Base-by-base conservation (phyloP, 2,329 filamentous ascomycete genomes). In the Trichoderma koningii region DNA sequence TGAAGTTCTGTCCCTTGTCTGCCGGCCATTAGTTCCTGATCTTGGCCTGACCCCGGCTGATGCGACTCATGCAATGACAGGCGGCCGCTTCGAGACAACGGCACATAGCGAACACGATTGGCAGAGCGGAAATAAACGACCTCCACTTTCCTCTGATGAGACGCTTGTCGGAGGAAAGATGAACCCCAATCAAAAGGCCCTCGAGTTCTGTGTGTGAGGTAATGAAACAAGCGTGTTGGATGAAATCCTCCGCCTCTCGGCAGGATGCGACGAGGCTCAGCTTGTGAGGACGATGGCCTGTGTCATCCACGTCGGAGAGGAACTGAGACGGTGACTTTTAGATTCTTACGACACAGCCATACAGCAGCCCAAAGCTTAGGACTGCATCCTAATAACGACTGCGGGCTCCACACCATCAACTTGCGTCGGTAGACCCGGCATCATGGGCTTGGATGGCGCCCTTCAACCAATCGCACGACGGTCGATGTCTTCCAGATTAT, bases 61-160 rank as follows among this genome's bases (percentile, higher is more conserved):
- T 47, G 50, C 59, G 59, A 63, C 42, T 63, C 50, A 63, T 63
- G 50, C 59, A 38, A 38, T n/a, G 59, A 45, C 41, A 62, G 50
- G 47, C 57, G 50, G 23, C 15, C 47, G 26, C 45, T 38, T 30
- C 15, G 26, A 38, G 59, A 63, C 53, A 53, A 63, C 17, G 41
- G 50, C 48, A 63, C 26, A 26, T 55, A 23, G 41, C 30, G 17
- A 34, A 63, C 59, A 63, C 59, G 50, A 63, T 63, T 63, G 48
- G 59, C 48, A 53, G 59, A 52, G 19, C 48, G 41, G 59, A 63
- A 63, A 63, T 63, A 45, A 63, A 55, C 7, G 41, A 30, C 50
- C 48, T 44, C 59, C 59, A 63, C 59, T 42, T 45, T 45, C 19
- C 50, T 38, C 53, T 55, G 34, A 45, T 63, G 59, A 63, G 59